Base-by-base conservation (phyloP, 2,329 filamentous ascomycete species). In the Botrytis elliptica region DNA sequence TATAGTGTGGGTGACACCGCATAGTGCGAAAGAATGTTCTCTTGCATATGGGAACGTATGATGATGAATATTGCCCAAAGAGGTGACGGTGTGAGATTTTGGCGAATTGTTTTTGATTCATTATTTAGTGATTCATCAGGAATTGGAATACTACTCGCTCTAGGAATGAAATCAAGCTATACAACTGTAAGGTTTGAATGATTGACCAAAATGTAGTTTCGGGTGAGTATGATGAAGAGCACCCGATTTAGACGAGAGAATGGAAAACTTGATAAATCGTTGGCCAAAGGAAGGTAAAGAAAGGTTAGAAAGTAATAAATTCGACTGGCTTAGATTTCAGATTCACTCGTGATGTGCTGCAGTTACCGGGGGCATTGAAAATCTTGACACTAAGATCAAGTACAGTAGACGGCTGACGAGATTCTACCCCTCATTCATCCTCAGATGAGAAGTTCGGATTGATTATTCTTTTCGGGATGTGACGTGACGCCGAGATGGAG, bases 1-100 rank as follows among this genome's bases (percentile, higher is more conserved):
- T 14, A 29, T 42, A 9, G 46, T 57, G 66, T 68, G 66, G 25
- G 36, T 68, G 49, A 42, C n/a, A 57, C 65, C 6, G 20, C 65
- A 67, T 52, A 36, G 25, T 33, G 65, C 46, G 49, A 68, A 68
- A 68, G 66, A 68, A 68, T 68, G 66, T 68, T 68, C 66, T 68
- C 16, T 68, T 68, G 66, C 66, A 68, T 55, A 68, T 67, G 36
- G 18, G 62, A 65, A 65, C 62, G 62, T 68, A 57, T 57, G 66
- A 42, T 68, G 65, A 68, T 68, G 36, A 68, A 55, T 40, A 57
- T 55, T 68, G 29, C 66, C 66, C 25, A 68, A 68, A 68, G 46
- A 68, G 49, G 66, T 57, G 49, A 68, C 49, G 49, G 66, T 68
- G 66, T 57, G 66, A 68, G 66, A 57, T 68, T 57, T 42, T 57